Conservation (phyloP, 257 asterid species). For the Plantago ovata region DNA sequence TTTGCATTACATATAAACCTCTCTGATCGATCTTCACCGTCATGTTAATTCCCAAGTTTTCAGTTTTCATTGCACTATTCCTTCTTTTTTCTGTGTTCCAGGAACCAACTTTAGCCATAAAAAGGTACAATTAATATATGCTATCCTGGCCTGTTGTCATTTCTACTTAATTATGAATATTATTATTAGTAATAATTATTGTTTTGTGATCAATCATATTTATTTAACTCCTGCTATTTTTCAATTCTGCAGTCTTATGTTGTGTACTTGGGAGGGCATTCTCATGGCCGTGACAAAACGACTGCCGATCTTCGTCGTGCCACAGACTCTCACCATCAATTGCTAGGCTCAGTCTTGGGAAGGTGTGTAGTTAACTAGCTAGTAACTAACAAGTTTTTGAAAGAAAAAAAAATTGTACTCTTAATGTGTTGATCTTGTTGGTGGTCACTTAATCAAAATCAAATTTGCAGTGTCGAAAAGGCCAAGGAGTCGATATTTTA, state of each 20-base stretch:
- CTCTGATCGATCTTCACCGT: no score
- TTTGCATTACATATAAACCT: no score
- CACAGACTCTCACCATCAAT: constrained; percentile 42
- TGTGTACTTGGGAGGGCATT: constrained; percentile 81
- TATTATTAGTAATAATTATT: not conserved
- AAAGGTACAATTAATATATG: constrained; percentile 51
- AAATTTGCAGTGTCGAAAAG: constrained; percentile 42
- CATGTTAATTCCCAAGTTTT: constrained; percentile 22
- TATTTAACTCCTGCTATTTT: no score
- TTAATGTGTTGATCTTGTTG: not conserved
- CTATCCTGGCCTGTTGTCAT: no score
- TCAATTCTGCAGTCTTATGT: constrained; percentile 49
- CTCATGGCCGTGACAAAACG: constrained; percentile 50
- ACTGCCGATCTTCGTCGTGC: constrained; percentile 39
- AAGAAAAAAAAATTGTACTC: no score
- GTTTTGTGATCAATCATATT: no score
- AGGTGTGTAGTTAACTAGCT: constrained; percentile 34
- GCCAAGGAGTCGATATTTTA: constrained; percentile 62
- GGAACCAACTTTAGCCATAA: constrained; percentile 47
- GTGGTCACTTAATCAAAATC: not conserved
- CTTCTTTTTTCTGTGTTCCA: constrained; percentile 31
- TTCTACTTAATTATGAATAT: not conserved
- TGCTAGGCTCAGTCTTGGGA: constrained; percentile 57
- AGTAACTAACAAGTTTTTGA: no score
- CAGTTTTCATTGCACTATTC: constrained; percentile 28